A percentile compares a stretch with the other conserved stretches of the same genome.
These are phyloP conservation scores for Xylariaceae sp. DNA, from an alignment of 2,329 filamentous ascomycete genomes.

Conservation along the genomic window DNA sequence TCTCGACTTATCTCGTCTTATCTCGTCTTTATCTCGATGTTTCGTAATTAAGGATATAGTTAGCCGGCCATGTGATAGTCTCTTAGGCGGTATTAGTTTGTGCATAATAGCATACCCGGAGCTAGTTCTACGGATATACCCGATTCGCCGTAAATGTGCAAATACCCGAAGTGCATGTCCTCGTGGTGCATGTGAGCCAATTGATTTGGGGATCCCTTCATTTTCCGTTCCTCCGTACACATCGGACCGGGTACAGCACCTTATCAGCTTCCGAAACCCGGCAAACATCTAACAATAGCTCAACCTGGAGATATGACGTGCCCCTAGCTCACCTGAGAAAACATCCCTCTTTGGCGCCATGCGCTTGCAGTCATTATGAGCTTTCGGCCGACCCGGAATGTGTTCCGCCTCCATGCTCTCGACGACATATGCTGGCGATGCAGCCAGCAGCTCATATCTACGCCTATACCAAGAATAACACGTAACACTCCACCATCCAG, in stretches of 20 bases:
- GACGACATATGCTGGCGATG: constrained; percentile 30
- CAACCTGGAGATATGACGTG: constrained; percentile 7
- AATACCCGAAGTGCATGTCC: neutral
- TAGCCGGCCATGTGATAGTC: too few species aligned
- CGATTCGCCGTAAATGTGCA: too few species aligned
- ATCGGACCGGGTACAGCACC: neutral
- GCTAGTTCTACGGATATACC: too few species aligned
- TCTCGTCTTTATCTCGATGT: too few species aligned
- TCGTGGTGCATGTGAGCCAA: neutral
- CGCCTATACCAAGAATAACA: neutral
- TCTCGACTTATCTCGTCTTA: too few species aligned
- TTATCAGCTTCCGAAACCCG: neutral
- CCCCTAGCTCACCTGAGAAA: constrained; percentile 7
- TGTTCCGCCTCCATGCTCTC: constrained; percentile 25
- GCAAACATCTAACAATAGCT: neutral
- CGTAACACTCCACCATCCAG: constrained; percentile 10
- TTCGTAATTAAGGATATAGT: too few species aligned
- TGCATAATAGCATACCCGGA: too few species aligned
- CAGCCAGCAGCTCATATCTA: constrained; percentile 17
- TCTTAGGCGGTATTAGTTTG: too few species aligned
- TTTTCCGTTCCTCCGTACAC: constrained; percentile 4
- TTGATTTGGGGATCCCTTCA: neutral
- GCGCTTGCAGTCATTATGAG: constrained; percentile 31
- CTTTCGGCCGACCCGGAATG: constrained; percentile 28
- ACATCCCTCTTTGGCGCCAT: constrained; percentile 22